Conservation (phyloP, 2,329 filamentous ascomycete species). For the Bretziella fagacearum region DNA sequence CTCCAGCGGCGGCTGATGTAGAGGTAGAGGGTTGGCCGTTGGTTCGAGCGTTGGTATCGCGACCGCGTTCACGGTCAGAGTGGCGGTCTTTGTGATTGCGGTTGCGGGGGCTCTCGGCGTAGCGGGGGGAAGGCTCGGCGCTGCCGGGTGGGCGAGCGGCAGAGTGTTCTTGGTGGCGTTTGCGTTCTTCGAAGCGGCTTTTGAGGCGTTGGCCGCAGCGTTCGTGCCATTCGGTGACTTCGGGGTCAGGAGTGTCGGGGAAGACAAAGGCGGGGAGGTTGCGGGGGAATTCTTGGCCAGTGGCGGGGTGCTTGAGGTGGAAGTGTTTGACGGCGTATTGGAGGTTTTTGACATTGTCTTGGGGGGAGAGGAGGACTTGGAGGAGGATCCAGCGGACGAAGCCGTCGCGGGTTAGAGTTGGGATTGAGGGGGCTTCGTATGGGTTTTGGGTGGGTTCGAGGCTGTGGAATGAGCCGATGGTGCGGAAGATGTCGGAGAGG, state of each 20-base stretch:
- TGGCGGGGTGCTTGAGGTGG: conserved; percentile 56
- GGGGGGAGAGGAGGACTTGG: conserved; percentile 70
- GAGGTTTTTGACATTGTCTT: conserved; percentile 72
- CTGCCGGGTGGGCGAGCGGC: background rate
- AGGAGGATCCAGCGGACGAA: conserved; percentile 92
- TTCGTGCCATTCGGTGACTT: conserved; percentile 79
- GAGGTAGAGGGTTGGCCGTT: background rate
- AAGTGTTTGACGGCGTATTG: conserved; percentile 66
- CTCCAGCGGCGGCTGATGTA: background rate
- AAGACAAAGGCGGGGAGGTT: conserved; percentile 46
- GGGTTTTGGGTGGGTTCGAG: conserved; percentile 59
- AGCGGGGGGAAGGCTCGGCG: background rate
- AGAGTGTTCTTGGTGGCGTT: conserved; percentile 1
- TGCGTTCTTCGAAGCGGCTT: conserved; percentile 4
- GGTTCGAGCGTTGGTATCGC: background rate
- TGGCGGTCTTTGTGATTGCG: background rate
- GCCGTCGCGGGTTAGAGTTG: conserved; percentile 64
- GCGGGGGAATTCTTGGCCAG: conserved; percentile 48
- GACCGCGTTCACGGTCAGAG: background rate
- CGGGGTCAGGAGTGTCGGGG: conserved; percentile 53
- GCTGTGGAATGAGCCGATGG: conserved; percentile 75
- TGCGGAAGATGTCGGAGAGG: conserved; percentile 84
- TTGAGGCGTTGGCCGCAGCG: conserved; percentile 54
- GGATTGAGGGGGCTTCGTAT: conserved; percentile 60
- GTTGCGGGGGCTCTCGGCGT: conserved; percentile 2